Evolutionary conservation across 169 alveolate genomes (phyloP), one percentile per base, ranked within the genome.

Genomic region (Theileria sp.): DNA sequence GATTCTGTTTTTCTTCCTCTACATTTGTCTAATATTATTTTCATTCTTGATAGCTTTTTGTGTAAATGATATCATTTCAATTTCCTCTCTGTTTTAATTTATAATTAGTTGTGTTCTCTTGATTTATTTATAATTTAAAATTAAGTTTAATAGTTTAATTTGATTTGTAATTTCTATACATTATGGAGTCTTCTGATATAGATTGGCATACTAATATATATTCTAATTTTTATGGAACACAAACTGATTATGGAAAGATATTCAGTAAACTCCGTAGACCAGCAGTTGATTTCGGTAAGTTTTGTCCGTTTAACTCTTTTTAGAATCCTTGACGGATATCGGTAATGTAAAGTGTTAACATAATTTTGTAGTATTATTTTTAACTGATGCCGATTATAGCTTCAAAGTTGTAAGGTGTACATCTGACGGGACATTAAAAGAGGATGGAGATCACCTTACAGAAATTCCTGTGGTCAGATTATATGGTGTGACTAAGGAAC

Each of bases 401-500:
- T 73, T 58, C 51, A 73, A 66, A 19, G 73, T n/a, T 13, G 75
- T 66, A 21, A 44, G 32, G 8, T 21, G 36, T 49, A 15, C 25
- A 19, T 0, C 30, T 8, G 50, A 44, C 51, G 54, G 49, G 12
- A 30, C 34, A 12, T 12, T 67, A 34, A 64, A 23, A 19, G 25
- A 23, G 19, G 36, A 4, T 5, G 13, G 23, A 34, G 50, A 17
- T 62, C 44, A 34, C 50, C 30, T n/a, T 36, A 72, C 82, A 13
- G 90, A 84, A 23, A 50, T 78, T 32, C 86, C 94, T 9, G 56
- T 87, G 32, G 80, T 89, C 56, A 67, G 92, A 15, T 79, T 89
- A 3, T 89, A 86, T 75, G 87, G 90, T 13, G 87, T 89, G 5
- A 89, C 89, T 36, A 80, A 77, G 58, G 77, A 81, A 60, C 80